These are phyloP conservation scores for Lyophyllum shimeji DNA, from an alignment of 768 basidiomycete species.

Conservation along the genomic window DNA sequence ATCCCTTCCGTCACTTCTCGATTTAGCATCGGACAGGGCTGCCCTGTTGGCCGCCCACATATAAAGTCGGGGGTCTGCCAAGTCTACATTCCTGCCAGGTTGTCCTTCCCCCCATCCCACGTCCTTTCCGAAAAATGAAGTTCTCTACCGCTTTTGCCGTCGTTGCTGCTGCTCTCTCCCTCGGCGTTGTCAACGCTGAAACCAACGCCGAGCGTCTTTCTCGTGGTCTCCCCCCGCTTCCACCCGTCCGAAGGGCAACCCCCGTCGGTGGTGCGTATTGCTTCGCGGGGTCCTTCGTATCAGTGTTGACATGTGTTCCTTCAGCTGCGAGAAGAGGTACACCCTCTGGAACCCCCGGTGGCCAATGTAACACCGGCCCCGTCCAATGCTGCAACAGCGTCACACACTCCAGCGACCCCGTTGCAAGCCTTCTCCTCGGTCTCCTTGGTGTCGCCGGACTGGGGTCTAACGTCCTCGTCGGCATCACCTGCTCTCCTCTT, in stretches of 20 bases:
- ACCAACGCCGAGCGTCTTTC: constrained; percentile 54
- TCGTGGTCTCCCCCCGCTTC: constrained; percentile 48
- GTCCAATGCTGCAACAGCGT: constrained; percentile 44
- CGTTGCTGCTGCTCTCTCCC: constrained; percentile 34
- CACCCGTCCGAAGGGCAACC: constrained; percentile 41
- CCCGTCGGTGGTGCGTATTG: constrained; percentile 29
- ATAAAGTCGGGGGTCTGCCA: constrained; percentile 7
- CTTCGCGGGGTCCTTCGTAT: not conserved
- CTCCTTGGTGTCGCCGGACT: constrained; percentile 32
- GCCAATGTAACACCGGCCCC: constrained; percentile 40
- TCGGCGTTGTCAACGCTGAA: constrained; percentile 35
- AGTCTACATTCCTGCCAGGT: constrained; percentile 1
- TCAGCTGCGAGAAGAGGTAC: constrained; percentile 33
- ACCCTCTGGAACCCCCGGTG: constrained; percentile 37
- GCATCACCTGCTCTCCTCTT: constrained; percentile 36
- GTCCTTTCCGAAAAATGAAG: constrained; percentile 33
- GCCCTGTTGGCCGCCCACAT: constrained; percentile 2
- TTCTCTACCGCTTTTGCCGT: constrained; percentile 37
- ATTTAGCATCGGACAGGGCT: constrained; percentile 7
- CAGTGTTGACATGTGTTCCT: not conserved
- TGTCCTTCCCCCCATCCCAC: constrained; percentile 12
- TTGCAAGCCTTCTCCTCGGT: constrained; percentile 19
- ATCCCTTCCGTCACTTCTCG: constrained; percentile 14
- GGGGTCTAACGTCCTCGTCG: constrained; percentile 24
- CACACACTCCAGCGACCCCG: constrained; percentile 11